Base-by-base conservation (phyloP, 768 basidiomycete genomes). In the Boletus subparvulus region DNA sequence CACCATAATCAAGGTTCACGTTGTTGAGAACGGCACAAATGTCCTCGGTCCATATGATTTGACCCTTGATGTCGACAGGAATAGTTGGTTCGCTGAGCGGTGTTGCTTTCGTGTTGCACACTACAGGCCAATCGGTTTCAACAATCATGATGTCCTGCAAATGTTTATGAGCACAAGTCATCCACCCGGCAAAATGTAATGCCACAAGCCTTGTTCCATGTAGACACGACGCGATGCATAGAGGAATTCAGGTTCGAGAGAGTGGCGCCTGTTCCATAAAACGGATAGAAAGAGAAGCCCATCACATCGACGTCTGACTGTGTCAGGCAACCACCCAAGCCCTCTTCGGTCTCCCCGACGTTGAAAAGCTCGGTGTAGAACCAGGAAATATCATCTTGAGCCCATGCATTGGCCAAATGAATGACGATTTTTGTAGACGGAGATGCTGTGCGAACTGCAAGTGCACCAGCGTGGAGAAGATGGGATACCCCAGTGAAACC, bases 401-500 rank as follows among this genome's bases (percentile, higher is more conserved):
- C 24, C 62, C 62, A 64, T 42, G 47, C 62, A n/a, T 32, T 50
- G 6, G 54, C 54, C 40, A 53, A 26, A 35, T 63, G 62, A 28
- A 63, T 17, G 40, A 54, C 16, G 3, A 5, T 50, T 33, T 60
- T 47, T 21, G 54, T 55, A 24, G 36, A 46, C 4, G 58, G 50
- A 39, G 50, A 56, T 26, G 54, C 44, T 8, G 4, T 17, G 36
- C 47, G 62, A 5, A 63, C 54, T 13, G 58, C 62, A 26, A 55
- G 39, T 41, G 51, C 61, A 26, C 64, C 77, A 3, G 75, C 73
- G 50, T 78, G 73, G 26, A 78, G 70, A 35, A 78, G 65, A 57
- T 74, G 17, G 9, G 55, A 61, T 41, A 47, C 54, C 6, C 10
- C 32, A 7, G 28, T 13, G 43, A 62, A 57, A 45, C 42, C 60